Percentiles rank a stretch among this genome's conserved stretches.
phyloP scores from a whole-genome alignment of 257 asterid species.

The Petrea volubilis region DNA sequence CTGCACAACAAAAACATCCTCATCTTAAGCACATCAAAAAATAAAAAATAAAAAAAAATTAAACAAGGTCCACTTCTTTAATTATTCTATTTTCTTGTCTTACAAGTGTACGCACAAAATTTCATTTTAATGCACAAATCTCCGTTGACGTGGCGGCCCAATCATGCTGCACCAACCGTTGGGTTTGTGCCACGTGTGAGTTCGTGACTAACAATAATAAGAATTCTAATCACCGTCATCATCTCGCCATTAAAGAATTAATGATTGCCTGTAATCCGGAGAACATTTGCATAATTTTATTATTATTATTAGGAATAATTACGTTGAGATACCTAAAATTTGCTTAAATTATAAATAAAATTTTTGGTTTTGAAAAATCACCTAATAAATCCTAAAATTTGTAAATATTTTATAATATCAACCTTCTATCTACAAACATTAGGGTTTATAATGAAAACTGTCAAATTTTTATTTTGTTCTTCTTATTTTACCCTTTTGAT shows the following conservation, averaged over 20 bases:
- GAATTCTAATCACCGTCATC: slow-evolving; percentile 6
- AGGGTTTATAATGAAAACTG: too few species aligned
- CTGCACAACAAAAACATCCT: slow-evolving; percentile 23
- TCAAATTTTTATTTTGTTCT: too few species aligned
- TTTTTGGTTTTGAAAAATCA: too few species aligned
- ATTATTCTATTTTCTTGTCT: slow-evolving; percentile 25
- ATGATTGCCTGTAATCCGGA: slow-evolving; percentile 1
- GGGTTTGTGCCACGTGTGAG: slow-evolving; percentile 17
- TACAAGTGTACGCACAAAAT: slow-evolving; percentile 30
- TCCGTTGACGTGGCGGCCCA: slow-evolving; percentile 34
- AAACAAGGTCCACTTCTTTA: slow-evolving; percentile 16
- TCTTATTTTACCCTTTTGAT: too few species aligned
- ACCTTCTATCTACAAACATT: too few species aligned
- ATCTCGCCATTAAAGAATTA: slow-evolving; percentile 1
- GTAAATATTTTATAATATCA: too few species aligned
- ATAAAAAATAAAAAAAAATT: neutral
- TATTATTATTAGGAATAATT: too few species aligned
- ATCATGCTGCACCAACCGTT: slow-evolving; percentile 18
- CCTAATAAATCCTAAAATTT: too few species aligned
- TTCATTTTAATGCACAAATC: neutral
- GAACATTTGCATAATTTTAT: neutral
- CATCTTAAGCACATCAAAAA: slow-evolving; percentile 18
- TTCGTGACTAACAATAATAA: neutral
- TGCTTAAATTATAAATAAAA: too few species aligned
- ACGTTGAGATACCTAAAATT: too few species aligned